A percentile compares a stretch with the other conserved stretches of the same genome.
Conservation (phyloP, 208 protist species). For the Novymonas esmeraldas region DNA sequence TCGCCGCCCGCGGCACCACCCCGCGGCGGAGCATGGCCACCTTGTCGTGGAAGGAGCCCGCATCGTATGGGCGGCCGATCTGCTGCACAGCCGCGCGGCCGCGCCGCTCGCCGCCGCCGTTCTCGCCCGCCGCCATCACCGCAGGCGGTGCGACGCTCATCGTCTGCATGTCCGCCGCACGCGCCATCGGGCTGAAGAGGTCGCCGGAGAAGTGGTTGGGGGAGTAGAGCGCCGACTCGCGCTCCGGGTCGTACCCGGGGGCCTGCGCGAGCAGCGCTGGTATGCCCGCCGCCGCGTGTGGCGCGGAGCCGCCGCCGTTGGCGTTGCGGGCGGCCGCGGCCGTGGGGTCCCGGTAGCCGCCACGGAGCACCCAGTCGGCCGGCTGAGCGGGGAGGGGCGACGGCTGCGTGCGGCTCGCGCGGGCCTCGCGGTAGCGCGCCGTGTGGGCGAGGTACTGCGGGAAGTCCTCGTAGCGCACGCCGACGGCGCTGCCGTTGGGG, state of each 20-base stretch:
- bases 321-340: neutral
- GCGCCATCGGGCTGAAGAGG: constrained; percentile 58
- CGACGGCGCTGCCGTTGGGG: constrained; percentile 48
- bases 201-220: constrained; percentile 47
- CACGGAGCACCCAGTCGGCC: neutral
- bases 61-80: constrained; percentile 25
- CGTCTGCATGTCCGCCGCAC: constrained; percentile 24
- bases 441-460: constrained; percentile 52
- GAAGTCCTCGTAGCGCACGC: constrained; percentile 57
- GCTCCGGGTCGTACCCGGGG: constrained; percentile 43
- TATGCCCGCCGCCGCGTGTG: neutral
- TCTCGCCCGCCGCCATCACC: constrained; percentile 15
- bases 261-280: constrained; percentile 32
- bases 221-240: constrained; percentile 51
- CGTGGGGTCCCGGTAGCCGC: neutral
- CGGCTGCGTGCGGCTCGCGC: constrained; percentile 8
- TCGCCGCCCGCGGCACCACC: constrained; percentile 30
- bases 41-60: constrained; percentile 48
- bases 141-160: constrained; percentile 35
- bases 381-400: neutral
- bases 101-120: constrained; percentile 4
- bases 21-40: constrained; percentile 53
- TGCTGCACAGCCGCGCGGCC: constrained; percentile 22
- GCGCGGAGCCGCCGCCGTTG: neutral
- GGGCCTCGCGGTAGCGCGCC: constrained; percentile 45